Evolutionary conservation across 2,329 filamentous ascomycete genomes (phyloP), one percentile per base, ranked within the genome.

Genomic region (Alternaria sp.): DNA sequence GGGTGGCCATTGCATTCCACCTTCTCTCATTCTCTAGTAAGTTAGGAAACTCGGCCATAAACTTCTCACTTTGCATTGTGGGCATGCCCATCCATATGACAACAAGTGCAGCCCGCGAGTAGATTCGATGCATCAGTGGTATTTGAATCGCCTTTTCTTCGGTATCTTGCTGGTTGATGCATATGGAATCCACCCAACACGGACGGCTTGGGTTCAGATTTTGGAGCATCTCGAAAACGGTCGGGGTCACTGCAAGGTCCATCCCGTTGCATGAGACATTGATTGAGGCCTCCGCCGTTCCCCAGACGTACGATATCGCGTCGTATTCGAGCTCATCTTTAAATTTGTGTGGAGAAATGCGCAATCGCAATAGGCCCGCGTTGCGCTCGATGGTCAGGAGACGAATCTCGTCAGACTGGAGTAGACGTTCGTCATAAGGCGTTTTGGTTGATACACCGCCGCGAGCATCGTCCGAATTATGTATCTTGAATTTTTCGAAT

Each of bases 191-290:
- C 0, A 48, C 2, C 46, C 46, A 48, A 24, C n/a, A 48, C 6
- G 18, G 3, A 20, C 14, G 5, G 3, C 22, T 3, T 2, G 7
- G 20, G 4, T n/a, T 0, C 1, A 48, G 20, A 3, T 48, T 0
- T 0, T 26, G 14, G 12, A 49, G 30, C 14, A 36, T 49, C 5
- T 49, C 7, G 14, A 4, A 12, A 12, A 49, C 14, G 34, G 30
- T 36, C 0, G 20, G 30, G 4, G 46, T 36, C 1, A 24, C 30
- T 7, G 46, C 3, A 1, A 49, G 14, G 8, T 36, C 6, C 0
- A 0, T 3, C 0, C 20, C 32, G 2, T 49, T 49, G 14, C 46
- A 49, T 3, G 20, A 4, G 3, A 49, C 20, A 4, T 26, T 26
- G 20, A 18, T 7, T n/a, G 14, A 49, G 11, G 30, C 14, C 3